Evolutionary conservation across 257 asterid species (phyloP).

Genomic region (Solanum pennellii): DNA sequence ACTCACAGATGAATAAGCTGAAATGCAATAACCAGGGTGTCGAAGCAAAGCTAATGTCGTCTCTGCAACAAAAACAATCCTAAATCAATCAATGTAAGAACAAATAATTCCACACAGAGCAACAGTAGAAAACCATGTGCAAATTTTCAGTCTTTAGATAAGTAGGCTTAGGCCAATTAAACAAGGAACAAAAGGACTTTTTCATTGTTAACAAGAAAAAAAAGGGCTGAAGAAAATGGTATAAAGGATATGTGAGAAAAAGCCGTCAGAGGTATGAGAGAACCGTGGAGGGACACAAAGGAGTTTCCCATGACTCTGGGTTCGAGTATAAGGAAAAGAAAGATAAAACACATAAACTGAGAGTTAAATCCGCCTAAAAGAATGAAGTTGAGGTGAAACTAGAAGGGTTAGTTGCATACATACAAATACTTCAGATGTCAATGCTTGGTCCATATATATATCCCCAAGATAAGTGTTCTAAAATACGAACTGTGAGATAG

Average conservation of each 20-base stretch:
- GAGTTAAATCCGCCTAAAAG: neutral
- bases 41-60: slow-evolving; percentile 89
- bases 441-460: neutral
- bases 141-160: neutral
- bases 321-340: neutral
- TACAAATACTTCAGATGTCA: neutral
- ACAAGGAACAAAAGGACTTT: neutral
- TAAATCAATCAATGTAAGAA: neutral
- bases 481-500: neutral
- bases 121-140: neutral
- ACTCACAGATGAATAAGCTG: slow-evolving; percentile 87
- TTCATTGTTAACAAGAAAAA: neutral
- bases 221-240: neutral
- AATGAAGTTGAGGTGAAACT: neutral
- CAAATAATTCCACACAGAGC: neutral
- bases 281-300: neutral
- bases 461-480: neutral
- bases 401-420: neutral
- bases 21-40: slow-evolving; percentile 95
- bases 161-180: neutral
- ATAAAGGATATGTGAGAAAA: neutral
- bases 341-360: neutral
- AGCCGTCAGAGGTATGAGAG: neutral
- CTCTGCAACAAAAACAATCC: slow-evolving; percentile 47
- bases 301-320: neutral